These are phyloP conservation scores for Litchi chinensis DNA, from an alignment of 345 rosid genomes.

Conservation along the genomic window DNA sequence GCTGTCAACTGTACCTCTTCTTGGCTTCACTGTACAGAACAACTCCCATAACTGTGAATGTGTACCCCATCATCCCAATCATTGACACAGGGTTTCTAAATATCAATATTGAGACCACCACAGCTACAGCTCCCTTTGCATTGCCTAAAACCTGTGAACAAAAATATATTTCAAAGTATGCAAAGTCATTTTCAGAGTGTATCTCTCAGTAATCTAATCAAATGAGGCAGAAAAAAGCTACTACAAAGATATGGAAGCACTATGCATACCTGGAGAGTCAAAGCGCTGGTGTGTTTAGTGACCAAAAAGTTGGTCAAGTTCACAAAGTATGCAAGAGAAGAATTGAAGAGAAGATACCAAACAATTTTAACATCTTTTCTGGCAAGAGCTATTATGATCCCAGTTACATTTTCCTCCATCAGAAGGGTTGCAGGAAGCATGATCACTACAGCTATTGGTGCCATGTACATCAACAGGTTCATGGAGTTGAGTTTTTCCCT, in stretches of 20 bases:
- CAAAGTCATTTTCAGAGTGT: not conserved
- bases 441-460: conserved; percentile 51
- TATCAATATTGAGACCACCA: conserved; percentile 56
- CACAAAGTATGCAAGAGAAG: conserved; percentile 52
- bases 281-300: conserved; percentile 57
- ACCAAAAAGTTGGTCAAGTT: conserved; percentile 65
- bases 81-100: conserved; percentile 61
- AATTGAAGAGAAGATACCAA: conserved; percentile 57
- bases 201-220: not conserved
- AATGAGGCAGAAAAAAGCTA: no score
- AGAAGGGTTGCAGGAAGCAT: conserved; percentile 55
- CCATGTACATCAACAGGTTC: conserved; percentile 62
- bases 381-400: conserved; percentile 43
- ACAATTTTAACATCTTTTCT: conserved; percentile 50
- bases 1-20: conserved; percentile 43
- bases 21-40: conserved; percentile 57
- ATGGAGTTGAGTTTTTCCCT: conserved; percentile 67
- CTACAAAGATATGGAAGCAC: not conserved
- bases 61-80: conserved; percentile 61
- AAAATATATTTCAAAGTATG: conserved; percentile 2
- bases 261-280: conserved; percentile 53
- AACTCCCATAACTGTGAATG: conserved; percentile 55
- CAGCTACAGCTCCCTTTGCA: conserved; percentile 68
- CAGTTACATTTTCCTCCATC: conserved; percentile 55
- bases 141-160: conserved; percentile 57